Conservation (phyloP, 306 rosid genomes). For the Rubus parviflorus region DNA sequence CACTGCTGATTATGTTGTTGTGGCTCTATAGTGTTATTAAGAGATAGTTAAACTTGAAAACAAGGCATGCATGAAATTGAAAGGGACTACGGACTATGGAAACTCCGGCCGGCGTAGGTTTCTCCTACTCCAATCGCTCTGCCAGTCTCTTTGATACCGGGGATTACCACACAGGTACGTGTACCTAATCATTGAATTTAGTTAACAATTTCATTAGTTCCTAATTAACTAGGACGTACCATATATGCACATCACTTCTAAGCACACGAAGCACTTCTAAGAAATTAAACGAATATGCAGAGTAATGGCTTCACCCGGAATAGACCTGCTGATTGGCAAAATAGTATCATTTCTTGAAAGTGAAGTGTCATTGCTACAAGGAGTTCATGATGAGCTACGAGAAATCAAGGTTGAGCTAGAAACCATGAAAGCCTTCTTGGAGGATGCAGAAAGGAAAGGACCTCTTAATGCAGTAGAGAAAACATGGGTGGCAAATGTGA, state of each 20-base stretch:
- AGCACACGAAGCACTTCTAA: too few relatives aligned
- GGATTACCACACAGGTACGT: conserved; percentile 76
- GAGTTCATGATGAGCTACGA: not conserved
- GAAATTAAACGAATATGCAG: not conserved
- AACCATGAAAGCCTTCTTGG: not conserved
- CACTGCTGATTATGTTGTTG: too few relatives aligned
- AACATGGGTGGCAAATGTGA: conserved; percentile 17
- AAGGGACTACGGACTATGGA: too few relatives aligned
- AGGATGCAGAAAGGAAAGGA: conserved; percentile 10
- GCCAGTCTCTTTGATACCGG: conserved; percentile 73
- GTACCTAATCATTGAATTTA: not conserved
- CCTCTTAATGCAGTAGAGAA: conserved; percentile 1
- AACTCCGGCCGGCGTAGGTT: conserved; percentile 93
- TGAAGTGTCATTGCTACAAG: not conserved
- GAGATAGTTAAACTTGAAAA: too few relatives aligned
- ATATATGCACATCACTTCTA: not conserved
- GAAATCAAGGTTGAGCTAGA: not conserved
- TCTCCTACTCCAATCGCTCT: conserved; percentile 84
- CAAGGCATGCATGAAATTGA: too few relatives aligned
- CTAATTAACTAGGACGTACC: not conserved
- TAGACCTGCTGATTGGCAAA: conserved; percentile 2
- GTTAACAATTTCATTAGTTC: not conserved
- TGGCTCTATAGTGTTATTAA: too few relatives aligned
- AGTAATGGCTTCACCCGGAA: not conserved
- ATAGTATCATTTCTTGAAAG: not conserved